Base-by-base conservation (phyloP, 805 yeast genomes). In the Saccharomycopsis synnaedendra region DNA sequence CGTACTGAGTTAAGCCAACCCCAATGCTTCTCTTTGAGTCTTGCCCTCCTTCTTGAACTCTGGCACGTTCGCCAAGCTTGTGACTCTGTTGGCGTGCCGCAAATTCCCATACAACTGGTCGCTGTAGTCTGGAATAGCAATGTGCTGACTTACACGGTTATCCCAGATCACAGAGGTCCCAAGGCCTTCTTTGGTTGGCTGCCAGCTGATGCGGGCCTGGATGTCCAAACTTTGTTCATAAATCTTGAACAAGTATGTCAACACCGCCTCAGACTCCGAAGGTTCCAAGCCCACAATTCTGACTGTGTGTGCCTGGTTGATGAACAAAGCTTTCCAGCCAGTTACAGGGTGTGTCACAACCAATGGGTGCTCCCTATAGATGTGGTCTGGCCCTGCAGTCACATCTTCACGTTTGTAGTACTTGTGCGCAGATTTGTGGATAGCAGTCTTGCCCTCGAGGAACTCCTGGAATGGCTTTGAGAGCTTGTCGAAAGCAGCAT, bases 291-390 rank as follows among this genome's bases (percentile, higher is more conserved):
- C 82, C 5, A 70, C 69, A 49, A 77, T 76, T 50, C 75, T 65
- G 41, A 58, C 64, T 9, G 80, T 76, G 69, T 69, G 68, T 27
- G 67, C 63, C 43, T 77, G 67, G 61, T 76, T 76, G 40, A 76
- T 75, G 51, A 65, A 78, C 53, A 78, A 62, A 1, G 78, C 64
- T 60, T 78, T 79, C 75, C 77, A 69, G 41, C 82, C 82, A 32
- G 83, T 78, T 9, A 72, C 80, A 6, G 85, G 84, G 55, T 80
- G 80, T 38, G 82, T 75, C 63, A 83, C 71, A 35, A 79, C 71
- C 30, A 79, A 54, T 3, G 82, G 83, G 60, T 79, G 85, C 50
- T 69, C 74, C 60, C 80, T 69, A 54, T 70, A 78, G 47, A 76
- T 64, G 46, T 67, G 67, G 48, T 67, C 67, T 11, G 70, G 71